phyloP scores from a whole-genome alignment of 177 flowering plant genomes.

The Vitis hybrid region DNA sequence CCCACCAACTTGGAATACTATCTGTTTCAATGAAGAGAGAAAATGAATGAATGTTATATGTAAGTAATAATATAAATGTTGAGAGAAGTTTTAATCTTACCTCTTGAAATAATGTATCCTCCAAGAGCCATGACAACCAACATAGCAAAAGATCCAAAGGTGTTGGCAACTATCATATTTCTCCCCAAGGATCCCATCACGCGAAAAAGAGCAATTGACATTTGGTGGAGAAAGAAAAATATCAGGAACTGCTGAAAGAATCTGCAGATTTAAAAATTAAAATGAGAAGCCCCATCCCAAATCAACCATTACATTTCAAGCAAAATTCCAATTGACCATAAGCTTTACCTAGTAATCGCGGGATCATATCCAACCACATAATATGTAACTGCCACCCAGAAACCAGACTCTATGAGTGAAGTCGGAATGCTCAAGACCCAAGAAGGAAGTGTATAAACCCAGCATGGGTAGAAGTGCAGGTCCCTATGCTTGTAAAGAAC shows the following conservation, averaged over 20 bases:
- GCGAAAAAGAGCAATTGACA: constrained; percentile 77
- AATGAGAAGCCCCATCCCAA: constrained; percentile 1
- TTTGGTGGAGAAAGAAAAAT: constrained; percentile 78
- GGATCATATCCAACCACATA: constrained; percentile 93
- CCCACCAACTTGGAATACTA: constrained; percentile 85
- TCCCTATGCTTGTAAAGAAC: constrained; percentile 93
- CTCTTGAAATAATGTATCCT: constrained; percentile 81
- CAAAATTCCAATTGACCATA: constrained; percentile 2
- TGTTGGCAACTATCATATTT: constrained; percentile 89
- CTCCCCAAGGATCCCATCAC: constrained; percentile 86
- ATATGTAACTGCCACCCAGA: constrained; percentile 85
- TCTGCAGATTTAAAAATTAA: constrained; percentile 42
- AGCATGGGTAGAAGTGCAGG: constrained; percentile 89
- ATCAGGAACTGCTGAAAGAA: constrained; percentile 70
- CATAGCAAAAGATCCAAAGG: constrained; percentile 92
- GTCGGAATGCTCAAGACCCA: constrained; percentile 83
- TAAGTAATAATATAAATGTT: background rate
- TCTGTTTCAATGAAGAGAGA: constrained; percentile 40
- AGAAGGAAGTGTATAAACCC: constrained; percentile 88
- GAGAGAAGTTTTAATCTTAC: constrained; percentile 27
- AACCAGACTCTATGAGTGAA: constrained; percentile 72
- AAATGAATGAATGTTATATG: constrained; percentile 2
- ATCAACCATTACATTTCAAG: background rate
- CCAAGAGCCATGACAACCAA: constrained; percentile 87
- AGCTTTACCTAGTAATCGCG: constrained; percentile 52